Evolutionary conservation across 148 eudicot genomes (phyloP).

Genomic region (Suaeda aralocaspica): DNA sequence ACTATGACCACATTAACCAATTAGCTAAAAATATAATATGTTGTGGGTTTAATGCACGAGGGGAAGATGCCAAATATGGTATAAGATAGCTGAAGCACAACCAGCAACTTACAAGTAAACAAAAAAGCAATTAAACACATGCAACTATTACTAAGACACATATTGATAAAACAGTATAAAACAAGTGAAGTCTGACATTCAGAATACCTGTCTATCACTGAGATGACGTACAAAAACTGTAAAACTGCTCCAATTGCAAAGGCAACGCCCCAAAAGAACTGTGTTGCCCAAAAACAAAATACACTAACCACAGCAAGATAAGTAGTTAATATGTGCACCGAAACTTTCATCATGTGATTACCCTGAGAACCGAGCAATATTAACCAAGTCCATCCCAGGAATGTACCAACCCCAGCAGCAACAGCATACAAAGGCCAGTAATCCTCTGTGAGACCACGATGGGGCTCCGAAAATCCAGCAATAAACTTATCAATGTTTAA

Average conservation of each 20-base stretch:
- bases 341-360: conserved; percentile 77
- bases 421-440: conserved; percentile 93
- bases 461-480: conserved; percentile 44
- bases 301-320: conserved; percentile 92
- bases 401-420: conserved; percentile 80
- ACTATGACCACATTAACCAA: too few relatives aligned
- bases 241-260: conserved; percentile 78
- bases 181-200: conserved; percentile 5
- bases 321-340: conserved; percentile 84
- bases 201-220: conserved; percentile 81
- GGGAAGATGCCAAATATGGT: background rate
- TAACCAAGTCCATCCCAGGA: conserved; percentile 87
- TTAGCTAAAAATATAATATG: too few relatives aligned
- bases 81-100: background rate
- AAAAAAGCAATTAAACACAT: background rate
- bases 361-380: conserved; percentile 76
- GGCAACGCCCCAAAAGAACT: conserved; percentile 84
- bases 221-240: conserved; percentile 88
- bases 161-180: background rate
- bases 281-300: conserved; percentile 77
- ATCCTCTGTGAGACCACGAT: conserved; percentile 73
- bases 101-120: background rate
- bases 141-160: background rate
- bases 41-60: too few relatives aligned
- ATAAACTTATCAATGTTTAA: conserved; percentile 74